phyloP scores from a whole-genome alignment of 2,329 filamentous ascomycete species.

The Fusarium sp. region DNA sequence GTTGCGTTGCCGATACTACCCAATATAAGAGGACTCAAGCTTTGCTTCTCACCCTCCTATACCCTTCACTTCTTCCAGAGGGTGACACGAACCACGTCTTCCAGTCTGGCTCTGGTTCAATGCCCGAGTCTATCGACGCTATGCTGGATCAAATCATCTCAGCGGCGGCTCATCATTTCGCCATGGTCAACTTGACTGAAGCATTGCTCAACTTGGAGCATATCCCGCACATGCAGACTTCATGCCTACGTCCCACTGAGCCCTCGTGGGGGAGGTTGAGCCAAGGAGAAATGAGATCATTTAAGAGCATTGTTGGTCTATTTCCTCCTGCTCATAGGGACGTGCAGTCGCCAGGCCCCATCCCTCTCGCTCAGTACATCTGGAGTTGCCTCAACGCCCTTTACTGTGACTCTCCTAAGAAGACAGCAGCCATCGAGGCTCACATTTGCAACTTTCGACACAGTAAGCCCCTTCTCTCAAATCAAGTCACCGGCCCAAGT shows the following conservation, averaged over 20 bases:
- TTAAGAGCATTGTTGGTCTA: background rate
- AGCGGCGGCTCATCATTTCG: background rate
- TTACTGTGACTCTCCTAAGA: background rate
- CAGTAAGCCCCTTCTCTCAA: background rate
- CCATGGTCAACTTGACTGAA: background rate
- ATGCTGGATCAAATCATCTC: background rate
- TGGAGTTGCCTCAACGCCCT: background rate
- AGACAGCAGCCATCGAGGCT: background rate
- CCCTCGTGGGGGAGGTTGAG: background rate
- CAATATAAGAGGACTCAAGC: background rate
- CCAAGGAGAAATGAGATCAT: background rate
- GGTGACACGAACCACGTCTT: background rate
- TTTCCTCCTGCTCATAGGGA: background rate
- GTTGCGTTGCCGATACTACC: background rate
- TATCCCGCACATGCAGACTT: background rate
- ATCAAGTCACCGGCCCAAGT: background rate
- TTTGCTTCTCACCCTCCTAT: background rate
- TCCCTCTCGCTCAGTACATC: background rate
- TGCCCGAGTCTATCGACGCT: background rate
- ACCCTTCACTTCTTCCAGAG: background rate
- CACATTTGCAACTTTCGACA: background rate
- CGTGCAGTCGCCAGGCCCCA: background rate
- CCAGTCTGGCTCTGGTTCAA: background rate
- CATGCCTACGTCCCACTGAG: background rate
- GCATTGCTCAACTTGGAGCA: background rate